Evolutionary conservation across 805 yeast species (phyloP), one percentile per base, ranked within the genome.

Genomic region (Tetrapisispora iriomotensis): DNA sequence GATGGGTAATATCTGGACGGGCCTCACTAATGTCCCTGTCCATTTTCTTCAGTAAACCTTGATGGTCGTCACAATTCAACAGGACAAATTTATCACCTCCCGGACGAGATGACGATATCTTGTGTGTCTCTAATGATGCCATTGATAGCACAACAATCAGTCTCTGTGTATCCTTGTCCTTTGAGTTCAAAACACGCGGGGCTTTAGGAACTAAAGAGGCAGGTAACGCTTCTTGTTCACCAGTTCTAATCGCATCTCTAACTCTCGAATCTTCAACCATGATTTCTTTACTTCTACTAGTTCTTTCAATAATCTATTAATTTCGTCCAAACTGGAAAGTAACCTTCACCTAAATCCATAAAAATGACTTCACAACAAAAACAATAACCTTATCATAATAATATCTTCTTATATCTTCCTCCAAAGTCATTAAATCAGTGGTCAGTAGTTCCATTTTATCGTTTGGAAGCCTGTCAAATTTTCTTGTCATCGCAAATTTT

Each of bases 1-100:
- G 98, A 60, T 92, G 98, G 32, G 98, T 92, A 54, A 92, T 92
- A 62, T 92, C 98, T n/a, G 98, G 98, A 62, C 98, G 78, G 7
- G 96, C 97, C 58, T 92, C 98, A 36, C 95, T 85, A 47, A 92
- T 90, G 58, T 92, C 97, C 58, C 97, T 77, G 38, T 94, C 95
- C 94, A 90, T 86, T 60, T 87, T 90, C 61, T 90, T 82, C 53
- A 92, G 68, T 38, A 90, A 69, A 13, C 96, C 96, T 66, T 92
- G 98, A 61, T 92, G 98, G 60, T 92, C 98, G 62, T 92, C 98
- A 70, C 98, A 92, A 67, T 92, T 92, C 55, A 92, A 71, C 44
- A 92, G 66, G 0, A 95, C 96, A 57, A 81, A 92, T 61, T 92
- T 86, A 58, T 92, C 97, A 37, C 90, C 94, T 37, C 81, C 77